Evolutionary conservation across 805 yeast species (phyloP), one percentile per base, ranked within the genome.

Genomic region (Kodamaea fukazawae): DNA sequence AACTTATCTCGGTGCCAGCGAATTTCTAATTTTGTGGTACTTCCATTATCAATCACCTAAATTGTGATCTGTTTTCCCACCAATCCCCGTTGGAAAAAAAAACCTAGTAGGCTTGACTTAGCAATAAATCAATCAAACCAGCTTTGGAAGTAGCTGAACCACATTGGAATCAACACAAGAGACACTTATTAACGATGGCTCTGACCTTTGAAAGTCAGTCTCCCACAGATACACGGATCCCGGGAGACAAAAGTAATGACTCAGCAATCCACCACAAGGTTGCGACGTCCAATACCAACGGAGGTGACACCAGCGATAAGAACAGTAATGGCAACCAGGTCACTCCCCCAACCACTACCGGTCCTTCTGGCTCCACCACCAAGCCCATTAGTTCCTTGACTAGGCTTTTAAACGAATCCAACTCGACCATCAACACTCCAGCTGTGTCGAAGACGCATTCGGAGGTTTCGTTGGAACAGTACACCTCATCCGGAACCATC

Each of bases 351-450:
- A 20, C 23, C 23, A 20, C 5, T 8, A 6, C 23, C 26, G 36
- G 8, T 25, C 10, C 14, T 6, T 35, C 23, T 20, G 23, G 23
- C 7, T 6, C 5, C 8, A 8, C 8, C 7, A 39, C 44, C 18
- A 58, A 54, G 46, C 65, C 69, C 23, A 54, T 65, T 30, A 55
- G 63, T 39, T 60, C 70, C 14, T 57, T 65, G 47, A 65, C 71
- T n/a, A 50, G 66, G 38, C 60, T 65, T 12, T 52, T 65, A 44
- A 61, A 61, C 41, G 70, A 64, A 38, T 60, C 64, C 25, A 55
- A 54, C 44, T 48, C 55, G 18, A 53, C 51, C 32, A 31, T 43
- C 42, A 35, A 38, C 32, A 33, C 44, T 15, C 36, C 52, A 40
- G 12, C 54, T 13, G 46, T 47, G n/a, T 28, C 33, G 34, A 43